Evolutionary conservation across 495 filamentous ascomycete genomes (phyloP).

Genomic region (Stereocaulon alpinum): DNA sequence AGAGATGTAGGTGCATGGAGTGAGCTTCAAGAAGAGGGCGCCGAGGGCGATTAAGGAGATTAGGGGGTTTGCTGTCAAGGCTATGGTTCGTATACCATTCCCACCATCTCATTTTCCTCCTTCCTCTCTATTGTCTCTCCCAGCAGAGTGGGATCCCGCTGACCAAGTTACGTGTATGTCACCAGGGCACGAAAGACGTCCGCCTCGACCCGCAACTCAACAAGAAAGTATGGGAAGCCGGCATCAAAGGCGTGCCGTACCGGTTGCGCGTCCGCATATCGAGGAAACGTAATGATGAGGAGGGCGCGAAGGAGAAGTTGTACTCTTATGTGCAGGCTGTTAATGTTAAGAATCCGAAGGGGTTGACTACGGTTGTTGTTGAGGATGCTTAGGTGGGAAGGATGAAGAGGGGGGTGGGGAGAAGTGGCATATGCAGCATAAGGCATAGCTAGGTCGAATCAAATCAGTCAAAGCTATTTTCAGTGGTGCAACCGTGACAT

Average conservation of each 20-base stretch:
- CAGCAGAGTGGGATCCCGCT: background rate
- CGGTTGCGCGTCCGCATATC: constrained; percentile 95
- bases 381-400: constrained; percentile 34
- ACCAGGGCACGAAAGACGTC: constrained; percentile 90
- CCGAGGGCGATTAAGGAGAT: constrained; percentile 99
- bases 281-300: constrained; percentile 99
- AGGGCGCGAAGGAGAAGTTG: constrained; percentile 95
- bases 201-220: constrained; percentile 96
- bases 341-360: constrained; percentile 98
- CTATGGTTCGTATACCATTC: constrained; percentile 66
- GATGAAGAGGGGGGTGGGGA: background rate
- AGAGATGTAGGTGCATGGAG: constrained; percentile 71
- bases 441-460: constrained; percentile 1
- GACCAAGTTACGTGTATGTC: background rate
- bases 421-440: background rate
- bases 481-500: background rate
- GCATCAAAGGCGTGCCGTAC: constrained; percentile 96
- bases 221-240: constrained; percentile 99
- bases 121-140: background rate
- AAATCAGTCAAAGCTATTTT: background rate
- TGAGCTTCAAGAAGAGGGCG: constrained; percentile 98
- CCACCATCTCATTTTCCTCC: background rate
- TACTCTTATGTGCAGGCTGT: constrained; percentile 99
- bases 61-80: constrained; percentile 75
- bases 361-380: constrained; percentile 77